phyloP scores from a whole-genome alignment of 257 asterid species.

The Nicotiana knightiana region DNA sequence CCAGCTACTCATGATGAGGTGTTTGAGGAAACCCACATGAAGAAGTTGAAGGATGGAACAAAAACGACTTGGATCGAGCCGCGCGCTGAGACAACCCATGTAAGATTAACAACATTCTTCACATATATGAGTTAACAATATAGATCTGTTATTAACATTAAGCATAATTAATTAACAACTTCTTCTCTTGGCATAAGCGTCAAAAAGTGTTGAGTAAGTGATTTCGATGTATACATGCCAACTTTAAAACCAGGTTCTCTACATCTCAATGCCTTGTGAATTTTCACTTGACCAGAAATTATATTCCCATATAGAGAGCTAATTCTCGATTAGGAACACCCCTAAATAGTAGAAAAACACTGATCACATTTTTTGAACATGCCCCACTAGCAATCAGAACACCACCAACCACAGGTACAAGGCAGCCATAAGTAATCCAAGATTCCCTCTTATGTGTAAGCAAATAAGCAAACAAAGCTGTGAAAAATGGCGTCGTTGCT shows the following conservation, averaged over 20 bases:
- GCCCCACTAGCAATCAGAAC: slow-evolving; percentile 40
- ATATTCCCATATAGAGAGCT: background rate
- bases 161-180: too few relatives aligned
- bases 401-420: slow-evolving; percentile 33
- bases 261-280: background rate
- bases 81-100: too few relatives aligned
- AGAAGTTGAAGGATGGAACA: too few relatives aligned
- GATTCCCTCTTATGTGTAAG: slow-evolving; percentile 31
- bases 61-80: too few relatives aligned
- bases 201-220: too few relatives aligned
- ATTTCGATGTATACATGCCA: background rate
- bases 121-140: too few relatives aligned
- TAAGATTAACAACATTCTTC: too few relatives aligned
- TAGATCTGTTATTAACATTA: too few relatives aligned
- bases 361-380: background rate
- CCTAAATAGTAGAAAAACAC: background rate
- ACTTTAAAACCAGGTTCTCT: background rate
- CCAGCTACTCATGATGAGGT: too few relatives aligned
- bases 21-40: too few relatives aligned
- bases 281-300: background rate
- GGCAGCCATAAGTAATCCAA: slow-evolving; percentile 27
- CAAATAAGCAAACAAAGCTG: slow-evolving; percentile 31
- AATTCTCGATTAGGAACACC: background rate
- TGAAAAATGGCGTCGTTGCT: slow-evolving; percentile 36
- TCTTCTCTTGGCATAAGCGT: too few relatives aligned